Conservation (phyloP, 352 stramenopile species). For the Phytophthora tubulina region DNA sequence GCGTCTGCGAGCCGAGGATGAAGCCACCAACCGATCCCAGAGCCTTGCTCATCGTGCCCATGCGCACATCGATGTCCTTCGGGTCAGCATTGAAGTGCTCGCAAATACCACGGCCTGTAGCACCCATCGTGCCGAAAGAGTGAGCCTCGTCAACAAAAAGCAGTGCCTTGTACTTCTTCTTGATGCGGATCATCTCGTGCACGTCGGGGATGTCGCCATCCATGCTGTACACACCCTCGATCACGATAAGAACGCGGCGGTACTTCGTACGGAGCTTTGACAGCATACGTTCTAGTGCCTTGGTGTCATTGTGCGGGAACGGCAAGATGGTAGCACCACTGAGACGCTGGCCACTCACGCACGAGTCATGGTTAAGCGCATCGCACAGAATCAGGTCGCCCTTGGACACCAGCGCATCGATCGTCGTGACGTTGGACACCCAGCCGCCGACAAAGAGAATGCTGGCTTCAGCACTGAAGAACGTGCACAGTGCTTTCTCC, state of each 20-base stretch:
- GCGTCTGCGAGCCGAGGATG: constrained; percentile 58
- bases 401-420: constrained; percentile 76
- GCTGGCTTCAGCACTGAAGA: constrained; percentile 68
- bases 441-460: constrained; percentile 79
- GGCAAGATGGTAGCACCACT: constrained; percentile 82
- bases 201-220: constrained; percentile 74
- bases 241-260: constrained; percentile 77
- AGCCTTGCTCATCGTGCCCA: constrained; percentile 82
- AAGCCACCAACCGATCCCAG: constrained; percentile 76
- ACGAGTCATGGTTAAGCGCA: constrained; percentile 84
- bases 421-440: constrained; percentile 84
- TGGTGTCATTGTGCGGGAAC: constrained; percentile 83
- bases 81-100: constrained; percentile 61
- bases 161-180: constrained; percentile 76
- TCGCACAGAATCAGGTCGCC: constrained; percentile 84
- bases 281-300: constrained; percentile 80
- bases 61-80: constrained; percentile 65
- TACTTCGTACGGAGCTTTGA: constrained; percentile 74
- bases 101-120: constrained; percentile 60
- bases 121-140: constrained; percentile 74
- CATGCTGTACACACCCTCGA: constrained; percentile 78
- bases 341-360: constrained; percentile 76
- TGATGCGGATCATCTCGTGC: constrained; percentile 63
- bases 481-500: constrained; percentile 67
- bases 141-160: constrained; percentile 75